Evolutionary conservation across 176 grass and related monocot species (phyloP).

Genomic region (Zea mays): Zm-B73-REFERENCE-NAM-5.0 NC_050096.1:94082001-94082500

Average conservation of each 20-base stretch:
- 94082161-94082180: background rate
- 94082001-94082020: constrained; percentile 5
- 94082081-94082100: background rate
- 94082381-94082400: too few relatives aligned
- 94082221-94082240: background rate
- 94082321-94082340: constrained; percentile 17
- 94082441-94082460: background rate
- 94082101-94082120: background rate
- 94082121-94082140: background rate
- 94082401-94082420: background rate
- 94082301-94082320: constrained; percentile 17
- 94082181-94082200: background rate
- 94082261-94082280: background rate
- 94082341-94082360: background rate
- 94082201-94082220: constrained; percentile 27
- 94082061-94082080: background rate
- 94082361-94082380: background rate
- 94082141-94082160: background rate
- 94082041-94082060: background rate
- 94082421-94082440: background rate
- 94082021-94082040: too few relatives aligned
- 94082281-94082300: background rate
- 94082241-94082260: background rate
- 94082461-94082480: background rate
- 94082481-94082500: background rate